Percentiles rank a stretch among this genome's conserved stretches.
These are phyloP conservation scores for Globisporangium nunn DNA, from an alignment of 352 stramenopile genomes.

Conservation along the genomic window DNA sequence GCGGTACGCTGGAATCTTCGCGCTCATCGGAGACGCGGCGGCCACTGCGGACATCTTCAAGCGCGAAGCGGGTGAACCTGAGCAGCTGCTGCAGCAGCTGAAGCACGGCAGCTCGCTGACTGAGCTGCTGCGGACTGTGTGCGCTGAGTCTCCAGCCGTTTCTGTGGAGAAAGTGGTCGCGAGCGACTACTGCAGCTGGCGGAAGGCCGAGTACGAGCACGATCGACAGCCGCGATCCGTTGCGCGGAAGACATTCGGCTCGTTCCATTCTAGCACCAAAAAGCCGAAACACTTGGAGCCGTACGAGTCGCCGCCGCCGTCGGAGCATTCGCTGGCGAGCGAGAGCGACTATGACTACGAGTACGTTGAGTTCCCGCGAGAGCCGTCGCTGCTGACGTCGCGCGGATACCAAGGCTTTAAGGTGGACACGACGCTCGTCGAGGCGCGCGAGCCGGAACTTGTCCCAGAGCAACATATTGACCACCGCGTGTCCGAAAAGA, in stretches of 20 bases:
- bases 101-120: not conserved
- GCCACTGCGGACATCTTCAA: not conserved
- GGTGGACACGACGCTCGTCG: conserved; percentile 5
- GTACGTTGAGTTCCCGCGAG: conserved; percentile 10
- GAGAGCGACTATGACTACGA: conserved; percentile 6
- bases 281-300: not conserved
- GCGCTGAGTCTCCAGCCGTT: not conserved
- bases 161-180: conserved; percentile 16
- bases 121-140: conserved; percentile 1
- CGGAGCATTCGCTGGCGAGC: conserved; percentile 1
- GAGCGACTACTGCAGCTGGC: conserved; percentile 23
- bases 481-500: conserved; percentile 1
- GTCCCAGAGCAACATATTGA: not conserved
- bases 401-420: conserved; percentile 8
- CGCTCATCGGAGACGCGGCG: conserved; percentile 3
- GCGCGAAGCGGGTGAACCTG: not conserved
- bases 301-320: not conserved
- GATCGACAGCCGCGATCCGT: not conserved
- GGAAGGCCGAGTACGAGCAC: not conserved
- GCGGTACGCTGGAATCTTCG: conserved; percentile 14
- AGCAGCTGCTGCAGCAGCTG: not conserved
- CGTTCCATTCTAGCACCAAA: not conserved
- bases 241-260: not conserved
- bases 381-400: not conserved
- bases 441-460: not conserved